A percentile compares a stretch with the other conserved stretches of the same genome.
phyloP scores from a whole-genome alignment of 2,329 filamentous ascomycete species.

The Chrysoporthe puriensis region DNA sequence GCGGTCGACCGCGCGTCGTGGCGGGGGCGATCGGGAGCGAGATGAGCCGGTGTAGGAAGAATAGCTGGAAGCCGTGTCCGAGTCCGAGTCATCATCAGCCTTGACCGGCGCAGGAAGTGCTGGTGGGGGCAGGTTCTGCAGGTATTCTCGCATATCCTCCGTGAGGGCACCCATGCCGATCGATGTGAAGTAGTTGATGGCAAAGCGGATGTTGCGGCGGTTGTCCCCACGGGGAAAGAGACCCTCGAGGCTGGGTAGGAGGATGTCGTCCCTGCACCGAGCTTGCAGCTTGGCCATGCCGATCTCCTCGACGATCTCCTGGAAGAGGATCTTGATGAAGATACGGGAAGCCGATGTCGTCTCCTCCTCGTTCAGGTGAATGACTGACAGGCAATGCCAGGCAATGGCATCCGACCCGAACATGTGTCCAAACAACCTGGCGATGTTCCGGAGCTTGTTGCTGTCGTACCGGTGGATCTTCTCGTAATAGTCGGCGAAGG shows the following conservation, averaged over 20 bases:
- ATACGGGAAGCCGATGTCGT: conserved; percentile 96
- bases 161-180: conserved; percentile 95
- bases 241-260: conserved; percentile 79
- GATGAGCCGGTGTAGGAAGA: conserved; percentile 72
- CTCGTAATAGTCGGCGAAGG: conserved; percentile 92
- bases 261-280: conserved; percentile 75
- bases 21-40: conserved; percentile 50
- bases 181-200: conserved; percentile 99
- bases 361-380: conserved; percentile 94
- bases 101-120: conserved; percentile 69
- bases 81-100: conserved; percentile 60
- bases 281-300: conserved; percentile 80
- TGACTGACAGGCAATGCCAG: conserved; percentile 84
- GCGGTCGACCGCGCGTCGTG: conserved; percentile 41
- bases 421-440: conserved; percentile 91
- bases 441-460: conserved; percentile 92
- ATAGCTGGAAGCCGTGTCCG: conserved; percentile 77
- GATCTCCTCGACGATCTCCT: conserved; percentile 85
- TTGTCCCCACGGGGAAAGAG: conserved; percentile 84
- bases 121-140: conserved; percentile 89
- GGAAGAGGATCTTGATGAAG: conserved; percentile 97
- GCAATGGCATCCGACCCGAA: conserved; percentile 85
- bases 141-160: conserved; percentile 89
- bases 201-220: conserved; percentile 88
- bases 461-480: conserved; percentile 98